Conservation (phyloP, 129 eudicot genomes). For the Lactuca saligna region DNA sequence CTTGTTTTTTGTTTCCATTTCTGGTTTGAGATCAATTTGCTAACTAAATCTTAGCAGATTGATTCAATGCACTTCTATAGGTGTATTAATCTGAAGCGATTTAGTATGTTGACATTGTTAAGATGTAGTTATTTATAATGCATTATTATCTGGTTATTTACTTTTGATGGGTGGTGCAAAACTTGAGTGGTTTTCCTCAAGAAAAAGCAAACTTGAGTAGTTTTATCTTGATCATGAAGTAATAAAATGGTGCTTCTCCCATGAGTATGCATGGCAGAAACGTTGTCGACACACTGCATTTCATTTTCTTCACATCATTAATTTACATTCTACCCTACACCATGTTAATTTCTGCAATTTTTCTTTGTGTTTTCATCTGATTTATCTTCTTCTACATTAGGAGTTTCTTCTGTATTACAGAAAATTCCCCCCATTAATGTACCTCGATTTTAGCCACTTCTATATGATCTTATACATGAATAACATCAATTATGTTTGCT, state of each 20-base stretch:
- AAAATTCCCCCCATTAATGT: background rate
- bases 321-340: constrained; percentile 30
- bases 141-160: constrained; percentile 27
- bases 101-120: constrained; percentile 17
- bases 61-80: constrained; percentile 4
- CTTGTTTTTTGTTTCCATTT: background rate
- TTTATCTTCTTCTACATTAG: constrained; percentile 11
- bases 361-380: constrained; percentile 5
- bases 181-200: constrained; percentile 48
- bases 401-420: constrained; percentile 4
- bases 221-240: constrained; percentile 53
- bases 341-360: constrained; percentile 6
- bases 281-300: constrained; percentile 33
- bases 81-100: constrained; percentile 13
- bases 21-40: constrained; percentile 3
- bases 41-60: constrained; percentile 6
- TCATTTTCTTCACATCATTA: constrained; percentile 32
- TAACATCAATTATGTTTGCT: background rate
- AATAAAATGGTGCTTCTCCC: constrained; percentile 33
- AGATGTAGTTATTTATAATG: constrained; percentile 23
- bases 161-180: constrained; percentile 52
- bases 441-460: background rate
- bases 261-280: constrained; percentile 31
- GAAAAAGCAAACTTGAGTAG: constrained; percentile 69
- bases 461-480: background rate